These are phyloP conservation scores for Mortierella sp. DNA, from an alignment of 371 early-diverging fungal genomes.

Conservation along the genomic window DNA sequence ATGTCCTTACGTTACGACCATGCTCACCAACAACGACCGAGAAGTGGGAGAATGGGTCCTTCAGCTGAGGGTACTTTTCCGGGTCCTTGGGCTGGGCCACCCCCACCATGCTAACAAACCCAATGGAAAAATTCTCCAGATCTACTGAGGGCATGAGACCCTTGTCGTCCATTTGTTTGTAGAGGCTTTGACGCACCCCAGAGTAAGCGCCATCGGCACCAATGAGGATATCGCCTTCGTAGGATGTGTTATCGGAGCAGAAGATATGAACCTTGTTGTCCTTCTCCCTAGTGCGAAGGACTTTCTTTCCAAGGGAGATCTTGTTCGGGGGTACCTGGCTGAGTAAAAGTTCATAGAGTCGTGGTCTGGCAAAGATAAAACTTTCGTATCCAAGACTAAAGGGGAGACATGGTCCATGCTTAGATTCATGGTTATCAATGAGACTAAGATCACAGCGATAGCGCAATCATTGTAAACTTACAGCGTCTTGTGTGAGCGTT, in stretches of 20 bases:
- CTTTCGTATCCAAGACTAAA: conserved; percentile 5
- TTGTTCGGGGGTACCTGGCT: conserved; percentile 11
- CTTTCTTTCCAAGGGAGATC: conserved; percentile 6
- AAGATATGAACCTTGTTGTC: conserved; percentile 6
- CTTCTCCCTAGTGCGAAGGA: conserved; percentile 1
- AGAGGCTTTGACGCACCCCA: conserved; percentile 20
- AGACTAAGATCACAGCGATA: not conserved
- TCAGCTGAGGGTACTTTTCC: conserved; percentile 16
- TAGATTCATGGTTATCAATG: not conserved
- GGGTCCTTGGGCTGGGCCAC: conserved; percentile 10
- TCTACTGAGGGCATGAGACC: conserved; percentile 9
- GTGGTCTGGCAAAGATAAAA: conserved; percentile 11
- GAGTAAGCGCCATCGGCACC: conserved; percentile 22
- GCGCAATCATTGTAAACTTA: not conserved
- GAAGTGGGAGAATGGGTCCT: conserved; percentile 6
- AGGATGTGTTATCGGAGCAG: conserved; percentile 19
- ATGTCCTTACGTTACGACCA: conserved; percentile 5
- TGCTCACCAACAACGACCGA: conserved; percentile 7
- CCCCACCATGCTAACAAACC: conserved; percentile 17
- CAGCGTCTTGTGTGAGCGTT: not conserved
- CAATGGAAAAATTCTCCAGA: conserved; percentile 7
- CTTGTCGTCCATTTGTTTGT: conserved; percentile 10
- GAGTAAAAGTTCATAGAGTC: conserved; percentile 10
- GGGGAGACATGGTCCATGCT: not conserved
- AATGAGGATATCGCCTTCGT: conserved; percentile 20